Base-by-base conservation (phyloP, 164 flowering plant species). In the Dillenia suffruticosa region DNA sequence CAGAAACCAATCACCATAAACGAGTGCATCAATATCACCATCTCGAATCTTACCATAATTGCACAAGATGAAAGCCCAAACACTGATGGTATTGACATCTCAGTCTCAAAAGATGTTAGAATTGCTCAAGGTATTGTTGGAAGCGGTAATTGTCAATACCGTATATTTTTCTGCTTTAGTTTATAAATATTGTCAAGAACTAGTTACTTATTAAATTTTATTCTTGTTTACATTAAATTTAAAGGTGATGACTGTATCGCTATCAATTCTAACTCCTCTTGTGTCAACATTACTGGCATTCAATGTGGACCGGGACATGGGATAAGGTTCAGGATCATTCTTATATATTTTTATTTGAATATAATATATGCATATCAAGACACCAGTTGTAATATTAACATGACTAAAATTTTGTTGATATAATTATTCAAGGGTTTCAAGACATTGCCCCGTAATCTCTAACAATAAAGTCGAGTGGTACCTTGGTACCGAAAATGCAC, bases 301-400 rank as follows among this genome's bases (percentile, higher is more conserved):
- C 17, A 62, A 5, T 85, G 90, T 50, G 87, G 85, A 2, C 90
- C 85, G 1, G 87, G 87, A 5, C 90, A 83, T 69, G 87, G 90
- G 0, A 83, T 83, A 53, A 82, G 90, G 90, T 85, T 56, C 2
- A 5, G 2, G 40, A 5, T 0, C 3, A 26, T 26, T 26, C 40
- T 26, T 26, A 26, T 26, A 1, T 26, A 26, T 26, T 1, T 26
- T 26, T 26, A 26, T 26, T 26, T 26, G 4, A 26, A 26, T 26
- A 2, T 26, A 26, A 26, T 2, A 2, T 2, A 26, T 26, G 5
- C 40, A 26, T 26, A 26, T 26, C 40, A 26, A 2, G 1, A 26
- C 40, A 26, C 40, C 40, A 0, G 5, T 26, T 26, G 5, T 2
- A 26, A 26, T 26, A 26, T 26, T n/a, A n/a, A n/a, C n/a, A 26